These are phyloP conservation scores for Dendrobium huoshanense DNA, from an alignment of 106 monocot genomes.

Conservation along the genomic window DNA sequence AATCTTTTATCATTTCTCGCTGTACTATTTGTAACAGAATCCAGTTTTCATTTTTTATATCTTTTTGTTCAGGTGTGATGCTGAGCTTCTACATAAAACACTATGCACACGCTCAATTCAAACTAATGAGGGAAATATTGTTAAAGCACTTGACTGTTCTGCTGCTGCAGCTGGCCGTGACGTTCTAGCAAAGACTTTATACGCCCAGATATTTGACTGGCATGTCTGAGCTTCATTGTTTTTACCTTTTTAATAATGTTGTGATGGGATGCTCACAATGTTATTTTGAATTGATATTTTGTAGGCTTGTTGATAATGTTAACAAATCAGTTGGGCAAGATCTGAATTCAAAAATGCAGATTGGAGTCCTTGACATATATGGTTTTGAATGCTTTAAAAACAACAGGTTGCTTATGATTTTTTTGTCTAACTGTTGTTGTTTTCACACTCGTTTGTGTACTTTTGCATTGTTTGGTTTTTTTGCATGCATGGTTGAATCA, in stretches of 20 bases:
- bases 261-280: constrained; percentile 2
- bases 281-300: constrained; percentile 1
- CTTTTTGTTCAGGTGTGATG: constrained; percentile 46
- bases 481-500: background rate
- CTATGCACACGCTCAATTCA: constrained; percentile 67
- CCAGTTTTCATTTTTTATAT: background rate
- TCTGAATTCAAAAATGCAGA: constrained; percentile 57
- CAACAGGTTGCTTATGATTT: constrained; percentile 52
- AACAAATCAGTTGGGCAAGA: constrained; percentile 94
- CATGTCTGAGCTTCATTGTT: constrained; percentile 19
- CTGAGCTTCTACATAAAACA: constrained; percentile 42
- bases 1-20: background rate
- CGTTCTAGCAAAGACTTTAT: constrained; percentile 85
- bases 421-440: background rate
- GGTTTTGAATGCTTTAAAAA: constrained; percentile 86
- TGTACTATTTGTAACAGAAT: background rate
- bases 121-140: constrained; percentile 75
- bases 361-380: constrained; percentile 89
- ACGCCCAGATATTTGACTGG: constrained; percentile 94
- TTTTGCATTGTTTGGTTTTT: background rate
- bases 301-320: constrained; percentile 93
- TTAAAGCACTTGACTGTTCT: constrained; percentile 61
- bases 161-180: constrained; percentile 65
- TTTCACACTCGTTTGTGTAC: background rate
- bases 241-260: background rate